Conservation (phyloP, 768 basidiomycete species). For the Russula lepida region DNA sequence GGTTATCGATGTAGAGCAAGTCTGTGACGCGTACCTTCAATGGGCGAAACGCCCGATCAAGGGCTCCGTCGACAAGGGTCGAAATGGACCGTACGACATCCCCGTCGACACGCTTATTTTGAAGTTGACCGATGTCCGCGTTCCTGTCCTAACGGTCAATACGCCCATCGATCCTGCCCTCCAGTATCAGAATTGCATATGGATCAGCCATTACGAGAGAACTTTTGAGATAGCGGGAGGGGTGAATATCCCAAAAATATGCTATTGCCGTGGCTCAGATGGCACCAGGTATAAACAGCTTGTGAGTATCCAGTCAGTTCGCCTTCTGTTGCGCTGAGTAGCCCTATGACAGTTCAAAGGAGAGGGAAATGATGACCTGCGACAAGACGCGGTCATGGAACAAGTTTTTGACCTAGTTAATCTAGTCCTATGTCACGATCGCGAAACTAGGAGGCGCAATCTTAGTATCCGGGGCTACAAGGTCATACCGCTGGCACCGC, state of each 20-base stretch:
- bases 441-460: conserved; percentile 63
- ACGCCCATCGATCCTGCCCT: conserved; percentile 62
- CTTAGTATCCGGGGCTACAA: conserved; percentile 79
- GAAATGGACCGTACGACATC: conserved; percentile 30
- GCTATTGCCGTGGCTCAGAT: conserved; percentile 55
- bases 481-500: conserved; percentile 73
- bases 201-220: conserved; percentile 53
- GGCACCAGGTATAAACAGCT: conserved; percentile 67
- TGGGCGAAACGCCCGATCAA: conserved; percentile 63
- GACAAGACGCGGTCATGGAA: conserved; percentile 99
- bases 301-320: conserved; percentile 39
- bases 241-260: conserved; percentile 75
- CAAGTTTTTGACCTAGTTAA: conserved; percentile 94
- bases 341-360: conserved; percentile 69
- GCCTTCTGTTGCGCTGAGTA: background rate
- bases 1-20: conserved; percentile 44
- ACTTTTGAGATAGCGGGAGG: conserved; percentile 67
- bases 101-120: conserved; percentile 40
- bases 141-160: conserved; percentile 79
- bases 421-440: conserved; percentile 59
- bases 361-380: conserved; percentile 79
- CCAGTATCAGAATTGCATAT: conserved; percentile 61
- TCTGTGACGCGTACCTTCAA: conserved; percentile 59
- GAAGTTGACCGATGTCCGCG: conserved; percentile 43
- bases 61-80: conserved; percentile 20